These are phyloP conservation scores for Tetrahymena thermophila DNA, from an alignment of 73 alveolate species.

Conservation along the genomic window DNA sequence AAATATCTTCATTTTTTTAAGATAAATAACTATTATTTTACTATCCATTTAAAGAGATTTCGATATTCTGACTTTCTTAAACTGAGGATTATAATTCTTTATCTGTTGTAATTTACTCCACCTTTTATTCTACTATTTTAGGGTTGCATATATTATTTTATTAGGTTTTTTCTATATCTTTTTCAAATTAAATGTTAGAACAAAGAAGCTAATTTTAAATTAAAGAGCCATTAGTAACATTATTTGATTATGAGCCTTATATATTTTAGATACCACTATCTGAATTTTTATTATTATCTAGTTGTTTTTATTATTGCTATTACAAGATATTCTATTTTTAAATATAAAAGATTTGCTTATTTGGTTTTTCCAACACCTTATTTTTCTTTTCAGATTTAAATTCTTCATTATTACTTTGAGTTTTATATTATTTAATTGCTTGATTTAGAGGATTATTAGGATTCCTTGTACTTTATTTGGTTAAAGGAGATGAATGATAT, in stretches of 20 bases:
- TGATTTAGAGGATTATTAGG: not conserved
- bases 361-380: not conserved
- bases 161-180: not conserved
- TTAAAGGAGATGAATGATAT: not conserved
- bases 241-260: not conserved
- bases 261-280: no score
- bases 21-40: no score
- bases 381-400: not conserved
- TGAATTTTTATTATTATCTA: no score
- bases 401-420: not conserved
- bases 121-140: not conserved
- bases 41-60: not conserved
- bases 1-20: not conserved
- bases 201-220: no score
- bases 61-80: no score
- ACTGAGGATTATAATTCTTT: no score
- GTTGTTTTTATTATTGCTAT: no score
- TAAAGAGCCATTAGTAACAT: not conserved
- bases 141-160: not conserved
- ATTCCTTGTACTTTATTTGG: not conserved
- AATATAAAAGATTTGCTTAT: not conserved
- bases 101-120: not conserved
- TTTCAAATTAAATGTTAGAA: not conserved
- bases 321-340: not conserved
- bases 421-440: not conserved